These are phyloP conservation scores for Exidia glandulosa DNA, from an alignment of 768 basidiomycete genomes.

Conservation along the genomic window DNA sequence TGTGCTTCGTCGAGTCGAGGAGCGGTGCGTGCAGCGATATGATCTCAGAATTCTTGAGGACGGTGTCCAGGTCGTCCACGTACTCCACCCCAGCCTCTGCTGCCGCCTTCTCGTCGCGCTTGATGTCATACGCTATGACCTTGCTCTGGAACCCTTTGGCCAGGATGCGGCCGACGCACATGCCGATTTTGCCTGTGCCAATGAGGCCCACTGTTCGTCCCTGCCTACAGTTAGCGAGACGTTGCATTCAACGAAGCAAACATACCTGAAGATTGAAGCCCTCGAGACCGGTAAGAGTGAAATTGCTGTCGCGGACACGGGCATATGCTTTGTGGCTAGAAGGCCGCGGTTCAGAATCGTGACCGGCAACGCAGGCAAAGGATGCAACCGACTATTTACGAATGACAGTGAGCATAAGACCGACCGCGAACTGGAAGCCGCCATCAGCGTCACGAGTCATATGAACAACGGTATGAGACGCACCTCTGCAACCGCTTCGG, in stretches of 20 bases:
- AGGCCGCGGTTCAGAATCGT: not conserved
- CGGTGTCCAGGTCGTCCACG: constrained; percentile 22
- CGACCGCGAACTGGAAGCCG: constrained; percentile 10
- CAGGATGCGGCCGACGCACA: constrained; percentile 17
- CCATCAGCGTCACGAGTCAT: not conserved
- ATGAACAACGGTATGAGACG: not conserved
- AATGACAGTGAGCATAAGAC: constrained; percentile 11
- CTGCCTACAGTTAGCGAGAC: no score
- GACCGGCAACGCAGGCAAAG: not conserved
- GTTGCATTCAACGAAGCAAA: no score
- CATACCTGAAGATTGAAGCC: constrained; percentile 16
- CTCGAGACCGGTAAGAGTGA: constrained; percentile 12
- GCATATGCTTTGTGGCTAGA: constrained; percentile 10
- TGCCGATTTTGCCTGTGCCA: constrained; percentile 23
- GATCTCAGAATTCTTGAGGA: constrained; percentile 18
- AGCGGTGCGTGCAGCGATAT: constrained; percentile 24
- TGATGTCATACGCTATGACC: not conserved
- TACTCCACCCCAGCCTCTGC: constrained; percentile 9
- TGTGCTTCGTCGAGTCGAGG: constrained; percentile 12
- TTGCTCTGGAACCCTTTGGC: constrained; percentile 16
- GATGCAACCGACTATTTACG: constrained; percentile 8
- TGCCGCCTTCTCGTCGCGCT: constrained; percentile 1
- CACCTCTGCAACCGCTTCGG: constrained; percentile 13
- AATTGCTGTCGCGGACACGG: constrained; percentile 13
- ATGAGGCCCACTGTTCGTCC: constrained; percentile 22